Evolutionary conservation across 768 basidiomycete genomes (phyloP).

Genomic region (Mycena chlorophos): DNA sequence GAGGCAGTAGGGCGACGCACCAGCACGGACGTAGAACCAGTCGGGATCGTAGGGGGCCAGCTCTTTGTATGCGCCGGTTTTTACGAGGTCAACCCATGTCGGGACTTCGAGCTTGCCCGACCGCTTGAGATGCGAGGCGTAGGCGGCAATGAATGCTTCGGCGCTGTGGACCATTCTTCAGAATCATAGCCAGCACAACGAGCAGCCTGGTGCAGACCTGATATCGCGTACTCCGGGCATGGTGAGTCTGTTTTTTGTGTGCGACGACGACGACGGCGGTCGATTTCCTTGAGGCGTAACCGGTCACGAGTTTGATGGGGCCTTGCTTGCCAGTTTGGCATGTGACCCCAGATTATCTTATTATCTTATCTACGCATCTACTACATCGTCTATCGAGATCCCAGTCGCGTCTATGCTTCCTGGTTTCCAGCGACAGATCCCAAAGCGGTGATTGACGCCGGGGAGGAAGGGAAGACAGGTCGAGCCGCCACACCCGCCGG

Average conservation of each 20-base stretch:
- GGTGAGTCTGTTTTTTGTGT: conserved; percentile 30
- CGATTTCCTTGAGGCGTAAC: neutral
- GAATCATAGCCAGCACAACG: conserved; percentile 4
- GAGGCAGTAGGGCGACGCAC: conserved; percentile 47
- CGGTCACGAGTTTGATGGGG: no score
- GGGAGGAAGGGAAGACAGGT: conserved; percentile 77
- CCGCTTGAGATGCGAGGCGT: conserved; percentile 94
- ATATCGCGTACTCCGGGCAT: conserved; percentile 87
- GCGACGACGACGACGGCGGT: neutral
- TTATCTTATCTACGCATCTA: conserved; percentile 45
- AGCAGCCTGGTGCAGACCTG: conserved; percentile 47
- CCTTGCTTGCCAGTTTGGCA: no score
- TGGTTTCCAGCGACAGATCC: conserved; percentile 65
- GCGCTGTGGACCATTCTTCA: conserved; percentile 57
- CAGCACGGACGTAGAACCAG: conserved; percentile 99
- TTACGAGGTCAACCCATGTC: conserved; percentile 97
- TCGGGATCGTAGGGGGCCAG: conserved; percentile 98
- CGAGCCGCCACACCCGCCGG: conserved; percentile 84
- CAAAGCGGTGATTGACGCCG: conserved; percentile 88
- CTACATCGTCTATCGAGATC: conserved; percentile 30
- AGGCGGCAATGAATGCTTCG: conserved; percentile 90
- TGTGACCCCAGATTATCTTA: no score
- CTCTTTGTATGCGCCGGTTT: conserved; percentile 97
- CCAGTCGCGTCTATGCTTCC: conserved; percentile 17
- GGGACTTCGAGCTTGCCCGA: conserved; percentile 99